phyloP scores from a whole-genome alignment of 495 filamentous ascomycete species.

The Penicillium bovifimosum region DNA sequence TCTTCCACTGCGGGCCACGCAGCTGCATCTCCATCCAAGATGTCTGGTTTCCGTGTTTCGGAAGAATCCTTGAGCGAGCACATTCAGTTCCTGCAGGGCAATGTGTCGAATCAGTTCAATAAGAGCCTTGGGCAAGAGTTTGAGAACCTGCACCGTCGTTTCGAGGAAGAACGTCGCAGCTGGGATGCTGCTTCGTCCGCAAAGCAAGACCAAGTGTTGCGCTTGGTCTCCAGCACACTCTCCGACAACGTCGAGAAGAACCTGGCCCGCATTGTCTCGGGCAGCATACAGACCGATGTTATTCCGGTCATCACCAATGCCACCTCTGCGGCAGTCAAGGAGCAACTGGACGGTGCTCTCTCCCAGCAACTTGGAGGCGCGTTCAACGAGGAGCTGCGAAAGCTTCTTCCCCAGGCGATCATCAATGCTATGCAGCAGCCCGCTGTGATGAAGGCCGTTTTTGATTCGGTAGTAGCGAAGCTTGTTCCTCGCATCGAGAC shows the following conservation, averaged over 20 bases:
- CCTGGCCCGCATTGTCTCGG: slow-evolving; percentile 61
- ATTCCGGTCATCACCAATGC: slow-evolving; percentile 52
- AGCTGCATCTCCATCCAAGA: neutral
- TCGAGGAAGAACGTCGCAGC: slow-evolving; percentile 60
- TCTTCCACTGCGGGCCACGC: slow-evolving; percentile 8
- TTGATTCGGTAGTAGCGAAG: slow-evolving; percentile 62
- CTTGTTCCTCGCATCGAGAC: slow-evolving; percentile 62
- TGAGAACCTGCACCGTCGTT: slow-evolving; percentile 52
- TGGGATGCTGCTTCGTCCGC: slow-evolving; percentile 59
- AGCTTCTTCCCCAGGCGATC: slow-evolving; percentile 51
- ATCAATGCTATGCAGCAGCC: slow-evolving; percentile 61
- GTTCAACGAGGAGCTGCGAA: slow-evolving; percentile 51
- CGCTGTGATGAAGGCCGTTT: slow-evolving; percentile 60
- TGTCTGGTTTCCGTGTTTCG: slow-evolving; percentile 21
- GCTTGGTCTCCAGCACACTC: slow-evolving; percentile 79
- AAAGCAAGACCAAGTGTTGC: slow-evolving; percentile 76
- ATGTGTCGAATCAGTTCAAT: slow-evolving; percentile 50
- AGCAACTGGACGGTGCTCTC: slow-evolving; percentile 52
- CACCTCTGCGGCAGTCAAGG: slow-evolving; percentile 50
- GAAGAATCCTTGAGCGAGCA: slow-evolving; percentile 44
- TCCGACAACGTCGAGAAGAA: slow-evolving; percentile 85
- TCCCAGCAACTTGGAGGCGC: slow-evolving; percentile 43
- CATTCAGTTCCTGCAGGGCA: slow-evolving; percentile 50
- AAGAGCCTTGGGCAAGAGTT: slow-evolving; percentile 53
- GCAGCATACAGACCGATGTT: slow-evolving; percentile 60